Evolutionary conservation across 2,329 filamentous ascomycete species (phyloP), one percentile per base, ranked within the genome.

Genomic region (Calonectria ilicicola): DNA sequence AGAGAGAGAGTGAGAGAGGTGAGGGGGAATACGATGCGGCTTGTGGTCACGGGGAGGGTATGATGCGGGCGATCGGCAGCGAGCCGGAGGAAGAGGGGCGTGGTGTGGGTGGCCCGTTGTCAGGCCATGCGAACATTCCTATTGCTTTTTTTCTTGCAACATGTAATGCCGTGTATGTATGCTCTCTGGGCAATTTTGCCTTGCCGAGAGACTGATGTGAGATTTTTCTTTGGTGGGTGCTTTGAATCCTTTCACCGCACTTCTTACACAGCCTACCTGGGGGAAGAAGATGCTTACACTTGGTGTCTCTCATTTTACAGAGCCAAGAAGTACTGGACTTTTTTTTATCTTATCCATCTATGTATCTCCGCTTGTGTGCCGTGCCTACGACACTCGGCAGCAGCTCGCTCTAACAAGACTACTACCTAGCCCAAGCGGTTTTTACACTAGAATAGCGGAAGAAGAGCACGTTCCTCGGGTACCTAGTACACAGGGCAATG

Each of bases 11-110:
- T 1, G 19, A 46, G n/a, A 46, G 44, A 35, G 12, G 53, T 60
- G 53, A 60, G 53, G 58, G 27, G 40, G 40, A 46, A 63, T 63
- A 63, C 58, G 58, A 63, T 63, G 58, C 38, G 38, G 40, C 17
- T 60, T 32, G 10, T 63, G 19, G 58, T 63, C 58, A 46, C 21
- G 26, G 10, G 38, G 58, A 46, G 58, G 15, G 58, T 29, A 40
- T 63, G 58, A 32, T 32, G 26, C 58, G 58, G 58, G 26, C 40
- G 38, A 63, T 63, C 58, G 58, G 58, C 58, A 26, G 6, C 53
- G 53, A 5, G 27, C 58, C 19, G 40, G 38, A 27, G 23, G 44
- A 32, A 44, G 38, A 58, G 53, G 21, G 53, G 53, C 14, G 53
- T 26, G 53, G 53, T 40, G 35, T 40, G 35, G 21, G 6, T 26